These are phyloP conservation scores for Limonium bicolor DNA, from an alignment of 148 eudicot species.

Conservation along the genomic window DNA sequence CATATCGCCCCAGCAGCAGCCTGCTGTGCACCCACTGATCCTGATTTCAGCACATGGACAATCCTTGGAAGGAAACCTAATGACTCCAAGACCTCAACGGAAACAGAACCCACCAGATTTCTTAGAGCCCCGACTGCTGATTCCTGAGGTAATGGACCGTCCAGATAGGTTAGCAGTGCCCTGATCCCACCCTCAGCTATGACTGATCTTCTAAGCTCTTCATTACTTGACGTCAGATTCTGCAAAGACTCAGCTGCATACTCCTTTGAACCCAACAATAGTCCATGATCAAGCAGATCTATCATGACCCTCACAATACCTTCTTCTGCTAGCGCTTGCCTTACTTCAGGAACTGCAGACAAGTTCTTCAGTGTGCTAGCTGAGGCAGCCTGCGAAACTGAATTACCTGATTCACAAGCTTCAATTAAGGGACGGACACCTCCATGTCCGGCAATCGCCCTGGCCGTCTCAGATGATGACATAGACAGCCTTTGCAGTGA, in stretches of 20 bases:
- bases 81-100: slow-evolving; percentile 36
- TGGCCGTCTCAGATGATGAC: slow-evolving; percentile 46
- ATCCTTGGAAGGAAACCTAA: slow-evolving; percentile 49
- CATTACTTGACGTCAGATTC: slow-evolving; percentile 63
- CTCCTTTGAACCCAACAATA: slow-evolving; percentile 63
- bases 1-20: slow-evolving; percentile 62
- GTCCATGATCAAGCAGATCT: slow-evolving; percentile 53
- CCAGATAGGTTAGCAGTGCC: slow-evolving; percentile 48
- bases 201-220: slow-evolving; percentile 34
- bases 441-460: slow-evolving; percentile 56
- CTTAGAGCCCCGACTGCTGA: slow-evolving; percentile 64
- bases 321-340: slow-evolving; percentile 51
- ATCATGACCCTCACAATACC: slow-evolving; percentile 60
- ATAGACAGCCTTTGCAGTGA: slow-evolving; percentile 69
- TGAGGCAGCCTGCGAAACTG: slow-evolving; percentile 65
- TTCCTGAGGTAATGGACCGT: slow-evolving; percentile 78
- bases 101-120: slow-evolving; percentile 40
- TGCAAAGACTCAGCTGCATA: slow-evolving; percentile 90
- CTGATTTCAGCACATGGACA: slow-evolving; percentile 52
- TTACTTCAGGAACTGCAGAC: slow-evolving; percentile 62
- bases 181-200: slow-evolving; percentile 59
- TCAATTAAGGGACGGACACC: slow-evolving; percentile 62
- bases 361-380: slow-evolving; percentile 66
- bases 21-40: slow-evolving; percentile 59
- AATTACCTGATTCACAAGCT: slow-evolving; percentile 44